These are phyloP conservation scores for Saccharomycopsis sp. DNA, from an alignment of 805 yeast genomes.

Conservation along the genomic window DNA sequence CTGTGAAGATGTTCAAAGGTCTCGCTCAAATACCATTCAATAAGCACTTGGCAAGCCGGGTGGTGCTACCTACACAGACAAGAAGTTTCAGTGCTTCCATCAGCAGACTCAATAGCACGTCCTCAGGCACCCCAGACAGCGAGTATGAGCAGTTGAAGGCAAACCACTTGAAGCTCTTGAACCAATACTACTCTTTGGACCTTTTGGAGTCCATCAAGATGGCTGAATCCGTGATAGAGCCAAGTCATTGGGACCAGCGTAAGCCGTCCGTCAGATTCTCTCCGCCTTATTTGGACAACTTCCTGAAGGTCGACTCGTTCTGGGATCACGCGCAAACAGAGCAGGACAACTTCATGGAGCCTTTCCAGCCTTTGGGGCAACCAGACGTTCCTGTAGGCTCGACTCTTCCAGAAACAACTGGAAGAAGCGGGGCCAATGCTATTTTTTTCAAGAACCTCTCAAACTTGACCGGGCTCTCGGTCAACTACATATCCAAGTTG, in stretches of 20 bases:
- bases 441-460: slow-evolving; percentile 46
- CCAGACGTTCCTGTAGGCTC: slow-evolving; percentile 46
- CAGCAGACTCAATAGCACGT: neutral
- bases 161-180: slow-evolving; percentile 34
- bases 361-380: slow-evolving; percentile 52
- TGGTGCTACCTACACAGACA: neutral
- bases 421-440: slow-evolving; percentile 21
- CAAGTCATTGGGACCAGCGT: slow-evolving; percentile 47
- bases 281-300: slow-evolving; percentile 68
- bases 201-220: slow-evolving; percentile 73
- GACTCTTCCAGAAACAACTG: slow-evolving; percentile 23
- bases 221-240: slow-evolving; percentile 70
- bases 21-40: neutral
- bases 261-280: slow-evolving; percentile 49
- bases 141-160: slow-evolving; percentile 16
- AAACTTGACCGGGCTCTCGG: slow-evolving; percentile 59
- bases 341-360: slow-evolving; percentile 42
- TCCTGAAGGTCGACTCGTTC: slow-evolving; percentile 59
- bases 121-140: neutral
- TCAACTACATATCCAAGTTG: slow-evolving; percentile 51
- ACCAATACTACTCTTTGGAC: slow-evolving; percentile 76
- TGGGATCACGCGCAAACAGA: slow-evolving; percentile 58
- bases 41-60: neutral
- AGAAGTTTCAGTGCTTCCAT: neutral
- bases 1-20: neutral